Conservation (phyloP, 1,139 yeast genomes). For the Debaryomycetaceae sp. region DNA sequence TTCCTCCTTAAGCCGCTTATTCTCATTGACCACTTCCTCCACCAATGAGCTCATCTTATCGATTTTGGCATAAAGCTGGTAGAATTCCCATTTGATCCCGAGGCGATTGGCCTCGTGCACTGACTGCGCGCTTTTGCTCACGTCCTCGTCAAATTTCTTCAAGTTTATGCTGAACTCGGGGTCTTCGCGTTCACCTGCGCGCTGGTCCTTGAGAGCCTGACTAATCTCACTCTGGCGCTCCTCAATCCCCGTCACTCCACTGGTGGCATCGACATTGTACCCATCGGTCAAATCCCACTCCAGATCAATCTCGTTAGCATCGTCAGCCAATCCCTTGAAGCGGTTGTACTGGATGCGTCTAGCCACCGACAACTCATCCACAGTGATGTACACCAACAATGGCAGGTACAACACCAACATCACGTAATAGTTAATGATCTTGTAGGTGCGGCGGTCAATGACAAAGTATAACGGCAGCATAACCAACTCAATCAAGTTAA, state of each 20-base stretch:
- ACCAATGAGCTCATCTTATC: constrained; percentile 42
- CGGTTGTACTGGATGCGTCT: constrained; percentile 71
- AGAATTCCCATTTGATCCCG: constrained; percentile 68
- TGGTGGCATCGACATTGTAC: constrained; percentile 37
- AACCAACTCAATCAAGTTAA: constrained; percentile 64
- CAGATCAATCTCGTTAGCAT: constrained; percentile 72
- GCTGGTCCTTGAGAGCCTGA: constrained; percentile 45
- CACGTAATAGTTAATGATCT: constrained; percentile 41
- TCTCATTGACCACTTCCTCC: constrained; percentile 39
- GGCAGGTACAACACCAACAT: constrained; percentile 72
- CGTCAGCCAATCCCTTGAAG: constrained; percentile 62
- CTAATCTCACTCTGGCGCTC: constrained; percentile 33
- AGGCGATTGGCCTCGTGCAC: constrained; percentile 48
- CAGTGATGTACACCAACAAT: constrained; percentile 53
- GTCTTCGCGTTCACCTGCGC: constrained; percentile 65
- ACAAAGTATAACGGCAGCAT: constrained; percentile 34
- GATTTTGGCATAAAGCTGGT: constrained; percentile 48
- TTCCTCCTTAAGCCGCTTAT: constrained; percentile 26
- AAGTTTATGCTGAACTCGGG: constrained; percentile 59
- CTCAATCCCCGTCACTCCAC: constrained; percentile 38
- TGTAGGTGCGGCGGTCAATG: constrained; percentile 23
- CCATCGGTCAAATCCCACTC: constrained; percentile 88
- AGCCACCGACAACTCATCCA: constrained; percentile 62
- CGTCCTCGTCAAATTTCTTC: constrained; percentile 43
- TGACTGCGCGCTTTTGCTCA: constrained; percentile 51